phyloP scores from a whole-genome alignment of 345 rosid species.

The Hibiscus syriacus region DNA sequence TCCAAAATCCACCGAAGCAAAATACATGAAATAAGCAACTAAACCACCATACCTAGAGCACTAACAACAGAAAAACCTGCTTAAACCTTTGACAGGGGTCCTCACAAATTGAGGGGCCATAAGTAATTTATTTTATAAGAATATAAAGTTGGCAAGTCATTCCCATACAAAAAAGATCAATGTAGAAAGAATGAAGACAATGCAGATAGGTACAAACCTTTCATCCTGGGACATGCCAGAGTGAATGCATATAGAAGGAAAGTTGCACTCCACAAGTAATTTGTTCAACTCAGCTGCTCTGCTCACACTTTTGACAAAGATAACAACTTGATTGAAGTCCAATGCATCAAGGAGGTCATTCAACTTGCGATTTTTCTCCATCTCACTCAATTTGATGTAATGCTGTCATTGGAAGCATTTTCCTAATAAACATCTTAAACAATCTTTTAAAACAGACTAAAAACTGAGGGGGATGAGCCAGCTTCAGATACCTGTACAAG shows the following conservation, averaged over 20 bases:
- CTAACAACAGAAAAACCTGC: not conserved
- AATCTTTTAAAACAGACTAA: too few species aligned
- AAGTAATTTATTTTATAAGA: not conserved
- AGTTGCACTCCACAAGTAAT: constrained; percentile 88
- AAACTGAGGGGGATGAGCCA: not conserved
- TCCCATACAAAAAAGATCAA: not conserved
- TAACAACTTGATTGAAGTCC: constrained; percentile 99
- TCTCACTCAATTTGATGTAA: constrained; percentile 89
- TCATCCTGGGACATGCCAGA: constrained; percentile 99
- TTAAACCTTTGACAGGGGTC: not conserved
- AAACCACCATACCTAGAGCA: not conserved
- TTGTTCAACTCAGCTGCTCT: constrained; percentile 94
- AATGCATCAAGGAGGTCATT: constrained; percentile 95
- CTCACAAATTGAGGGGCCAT: not conserved
- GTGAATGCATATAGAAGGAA: constrained; percentile 96
- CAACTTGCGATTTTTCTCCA: constrained; percentile 94
- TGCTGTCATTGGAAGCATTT: constrained; percentile 41
- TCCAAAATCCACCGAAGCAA: not conserved
- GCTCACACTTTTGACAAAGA: constrained; percentile 93
- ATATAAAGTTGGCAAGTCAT: not conserved
- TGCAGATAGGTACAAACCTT: constrained; percentile 36
- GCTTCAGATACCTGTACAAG: constrained; percentile 70
- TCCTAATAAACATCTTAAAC: too few species aligned
- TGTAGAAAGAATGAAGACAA: not conserved
- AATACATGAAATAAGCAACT: not conserved